These are phyloP conservation scores for Eucalyptus pauciflora DNA, from an alignment of 345 rosid species.

Conservation along the genomic window DNA sequence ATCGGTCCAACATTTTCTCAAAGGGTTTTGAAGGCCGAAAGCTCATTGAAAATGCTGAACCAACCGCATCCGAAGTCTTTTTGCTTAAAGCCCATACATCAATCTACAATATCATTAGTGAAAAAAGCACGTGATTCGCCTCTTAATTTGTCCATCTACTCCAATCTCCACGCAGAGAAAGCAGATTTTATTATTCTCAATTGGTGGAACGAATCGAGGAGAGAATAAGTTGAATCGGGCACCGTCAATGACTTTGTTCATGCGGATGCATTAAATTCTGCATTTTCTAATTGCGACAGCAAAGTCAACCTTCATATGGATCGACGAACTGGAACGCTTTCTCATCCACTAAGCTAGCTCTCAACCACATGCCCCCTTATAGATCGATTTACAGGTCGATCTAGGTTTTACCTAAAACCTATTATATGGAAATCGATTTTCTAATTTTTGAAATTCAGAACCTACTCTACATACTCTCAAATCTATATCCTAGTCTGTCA, in stretches of 20 bases:
- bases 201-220: not conserved
- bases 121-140: not conserved
- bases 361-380: not conserved
- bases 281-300: not conserved
- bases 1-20: no score
- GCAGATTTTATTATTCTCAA: not conserved
- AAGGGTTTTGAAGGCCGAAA: no score
- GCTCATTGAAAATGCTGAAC: no score
- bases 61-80: no score
- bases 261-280: not conserved
- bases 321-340: not conserved
- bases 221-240: not conserved
- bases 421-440: no score
- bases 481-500: no score
- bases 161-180: not conserved
- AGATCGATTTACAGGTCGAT: not conserved
- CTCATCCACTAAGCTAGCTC: not conserved
- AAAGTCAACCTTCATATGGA: not conserved
- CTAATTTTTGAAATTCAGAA: no score
- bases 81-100: not conserved
- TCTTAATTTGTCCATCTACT: not conserved
- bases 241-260: not conserved
- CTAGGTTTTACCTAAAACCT: not conserved
- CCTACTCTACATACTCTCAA: fast-evolving
- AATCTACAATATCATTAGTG: not conserved